A percentile compares a stretch with the other conserved stretches of the same genome.
Conservation (phyloP, 2,329 filamentous ascomycete species). For the Alternaria incomplexa region DNA sequence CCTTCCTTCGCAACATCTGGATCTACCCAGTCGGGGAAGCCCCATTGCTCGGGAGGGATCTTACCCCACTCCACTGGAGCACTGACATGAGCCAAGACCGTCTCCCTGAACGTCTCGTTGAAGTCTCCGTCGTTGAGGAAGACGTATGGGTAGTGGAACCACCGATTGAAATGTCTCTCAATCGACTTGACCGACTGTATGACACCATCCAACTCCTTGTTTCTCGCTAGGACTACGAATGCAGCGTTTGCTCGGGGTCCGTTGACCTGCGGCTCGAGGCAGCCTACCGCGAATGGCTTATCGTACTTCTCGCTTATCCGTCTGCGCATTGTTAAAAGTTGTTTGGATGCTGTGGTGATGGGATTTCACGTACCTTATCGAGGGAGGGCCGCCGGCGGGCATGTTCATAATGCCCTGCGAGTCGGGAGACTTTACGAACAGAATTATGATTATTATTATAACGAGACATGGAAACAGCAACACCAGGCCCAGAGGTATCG, state of each 20-base stretch:
- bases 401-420: constrained; percentile 83
- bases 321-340: constrained; percentile 56
- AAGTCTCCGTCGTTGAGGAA: constrained; percentile 98
- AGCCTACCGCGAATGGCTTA: constrained; percentile 93
- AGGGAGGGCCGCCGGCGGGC: constrained; percentile 84
- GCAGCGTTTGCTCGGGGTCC: constrained; percentile 88
- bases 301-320: constrained; percentile 98
- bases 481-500: constrained; percentile 89
- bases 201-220: constrained; percentile 95
- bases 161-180: constrained; percentile 97
- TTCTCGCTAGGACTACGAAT: constrained; percentile 92
- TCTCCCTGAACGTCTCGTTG: constrained; percentile 90
- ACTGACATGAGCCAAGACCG: constrained; percentile 88
- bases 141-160: constrained; percentile 98
- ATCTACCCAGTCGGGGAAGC: constrained; percentile 95
- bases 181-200: constrained; percentile 97
- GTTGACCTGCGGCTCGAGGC: constrained; percentile 76
- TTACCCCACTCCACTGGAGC: constrained; percentile 88
- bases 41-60: constrained; percentile 91
- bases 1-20: constrained; percentile 92
- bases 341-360: neutral
- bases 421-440: constrained; percentile 87
- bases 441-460: constrained; percentile 84
- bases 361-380: constrained; percentile 72
- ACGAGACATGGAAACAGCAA: constrained; percentile 91